Base-by-base conservation (phyloP, 2,329 filamentous ascomycete species). In the Penicillium sp. region DNA sequence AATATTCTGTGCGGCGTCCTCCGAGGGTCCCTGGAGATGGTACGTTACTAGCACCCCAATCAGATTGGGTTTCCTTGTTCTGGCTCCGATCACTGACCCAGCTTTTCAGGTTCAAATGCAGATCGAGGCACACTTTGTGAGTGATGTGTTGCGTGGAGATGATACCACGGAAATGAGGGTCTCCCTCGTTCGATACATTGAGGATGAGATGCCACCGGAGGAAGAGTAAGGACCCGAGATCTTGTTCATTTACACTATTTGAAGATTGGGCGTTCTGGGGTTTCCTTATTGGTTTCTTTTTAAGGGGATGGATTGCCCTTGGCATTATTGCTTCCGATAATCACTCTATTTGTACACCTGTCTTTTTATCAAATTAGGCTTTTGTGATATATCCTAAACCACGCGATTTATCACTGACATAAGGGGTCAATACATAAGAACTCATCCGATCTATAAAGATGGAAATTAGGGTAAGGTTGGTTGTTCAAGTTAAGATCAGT, bases 91-190 rank as follows among this genome's bases (percentile, higher is more conserved):
- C 44, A 26, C 55, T 66, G 58, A 63, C 55, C 60, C 47, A 12
- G 44, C 30, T 43, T 43, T 59, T 67, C 64, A 87, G 85, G 85
- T 88, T 22, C 93, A 97, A 82, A 96, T 97, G 91, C 94, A 97
- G 75, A 91, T 97, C 4, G 93, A 99, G 72, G 91, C 91, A 44
- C 92, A 96, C 71, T 99, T 97, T 72, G 89, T 96, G 68, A 97
- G 90, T 73, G 94, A 99, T 73, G 84, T 96, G 31, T 80, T 99
- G 57, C 86, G 91, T 54, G 94, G 94, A 3, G 93, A 97, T 69
- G 94, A 99, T 72, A 93, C 90, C 17, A 99, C 94, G 1, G 94
- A 99, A 80, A 97, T 99, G 90, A 84, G 93, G 68, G 88, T 99
- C 69, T 90, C 90, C 28, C 77, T 99, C 67, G 84, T 97, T 67